Evolutionary conservation across 2,329 filamentous ascomycete species (phyloP), one percentile per base, ranked within the genome.

Genomic region (Stagonosporopsis vannaccii): DNA sequence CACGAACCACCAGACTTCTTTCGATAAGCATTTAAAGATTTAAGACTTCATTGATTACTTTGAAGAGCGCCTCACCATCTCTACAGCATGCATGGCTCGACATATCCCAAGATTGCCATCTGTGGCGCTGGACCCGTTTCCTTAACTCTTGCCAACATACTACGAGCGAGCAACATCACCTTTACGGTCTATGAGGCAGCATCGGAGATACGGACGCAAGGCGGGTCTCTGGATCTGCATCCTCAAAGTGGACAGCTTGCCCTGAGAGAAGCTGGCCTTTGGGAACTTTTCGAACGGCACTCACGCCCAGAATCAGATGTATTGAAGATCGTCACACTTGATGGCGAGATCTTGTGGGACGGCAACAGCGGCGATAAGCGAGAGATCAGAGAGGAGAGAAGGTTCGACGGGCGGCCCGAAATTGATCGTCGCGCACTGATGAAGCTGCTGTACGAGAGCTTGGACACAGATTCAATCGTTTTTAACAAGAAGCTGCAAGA

Each of bases 231-330:
- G 2, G 84, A 86, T 62, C 70, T 87, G 8, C 84, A 87, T 59
- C 79, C 78, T 0, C 60, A 73, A 3, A 81, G 80, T 1, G 84
- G 84, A 0, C 78, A 85, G 28, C 72, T 75, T 4, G 84, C 84
- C 0, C 66, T 87, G 43, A 78, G 78, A 48, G 79, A 82, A 52
- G 82, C 82, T 4, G 78, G 77, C 0, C 69, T 86, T 6, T 82
- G 76, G 68, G 78, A 81, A 1, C 74, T 80, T 28, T 87, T 86
- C 67, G 61, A 75, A n/a, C 75, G 79, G 57, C 59, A 80, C 48
- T 81, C 81, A 2, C 80, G 84, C 35, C 82, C 81, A 39, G 83
- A 85, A 58, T 78, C 80, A 51, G 82, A 86, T 51, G 79, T 78
- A 26, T 58, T 82, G 51, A 76, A 81, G 43, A 71, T 85, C 7